These are phyloP conservation scores for Colletotrichum lentis DNA, from an alignment of 2,329 filamentous ascomycete species.

Conservation along the genomic window DNA sequence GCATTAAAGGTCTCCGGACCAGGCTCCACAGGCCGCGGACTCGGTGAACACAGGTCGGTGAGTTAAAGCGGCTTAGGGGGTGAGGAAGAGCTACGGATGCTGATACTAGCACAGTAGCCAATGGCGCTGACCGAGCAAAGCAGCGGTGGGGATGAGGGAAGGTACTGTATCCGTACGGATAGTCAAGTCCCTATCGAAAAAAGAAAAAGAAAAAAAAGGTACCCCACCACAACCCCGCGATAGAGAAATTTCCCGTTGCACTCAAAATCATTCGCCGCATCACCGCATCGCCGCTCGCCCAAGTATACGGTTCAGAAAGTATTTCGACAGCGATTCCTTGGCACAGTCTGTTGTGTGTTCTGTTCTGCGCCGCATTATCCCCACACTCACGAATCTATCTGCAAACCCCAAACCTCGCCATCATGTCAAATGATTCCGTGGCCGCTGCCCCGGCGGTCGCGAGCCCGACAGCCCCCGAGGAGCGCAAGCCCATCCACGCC, in stretches of 20 bases:
- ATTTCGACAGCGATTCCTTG: neutral
- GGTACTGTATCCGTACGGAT: too few species aligned
- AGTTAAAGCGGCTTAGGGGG: neutral
- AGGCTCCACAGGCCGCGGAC: neutral
- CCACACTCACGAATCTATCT: too few species aligned
- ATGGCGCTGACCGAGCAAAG: neutral
- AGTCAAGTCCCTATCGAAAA: slow-evolving; percentile 15
- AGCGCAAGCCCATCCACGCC: slow-evolving; percentile 75
- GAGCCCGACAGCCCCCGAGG: slow-evolving; percentile 23
- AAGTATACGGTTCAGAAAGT: neutral
- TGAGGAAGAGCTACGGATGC: too few species aligned
- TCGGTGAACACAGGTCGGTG: neutral
- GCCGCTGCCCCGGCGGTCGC: slow-evolving; percentile 22
- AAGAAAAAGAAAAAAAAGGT: slow-evolving; percentile 15
- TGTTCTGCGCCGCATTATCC: neutral
- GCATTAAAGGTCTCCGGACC: too few species aligned
- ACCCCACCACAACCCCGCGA: slow-evolving; percentile 38
- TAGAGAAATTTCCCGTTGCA: slow-evolving; percentile 36
- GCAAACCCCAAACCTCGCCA: neutral
- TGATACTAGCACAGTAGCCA: too few species aligned
- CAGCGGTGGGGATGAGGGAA: too few species aligned
- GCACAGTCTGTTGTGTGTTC: neutral
- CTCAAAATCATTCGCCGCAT: slow-evolving; percentile 34
- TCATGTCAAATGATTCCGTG: slow-evolving; percentile 28
- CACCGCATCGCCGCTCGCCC: neutral